Evolutionary conservation across 805 yeast genomes (phyloP).

Genomic region (Cyberlindnera galapagoensis): DNA sequence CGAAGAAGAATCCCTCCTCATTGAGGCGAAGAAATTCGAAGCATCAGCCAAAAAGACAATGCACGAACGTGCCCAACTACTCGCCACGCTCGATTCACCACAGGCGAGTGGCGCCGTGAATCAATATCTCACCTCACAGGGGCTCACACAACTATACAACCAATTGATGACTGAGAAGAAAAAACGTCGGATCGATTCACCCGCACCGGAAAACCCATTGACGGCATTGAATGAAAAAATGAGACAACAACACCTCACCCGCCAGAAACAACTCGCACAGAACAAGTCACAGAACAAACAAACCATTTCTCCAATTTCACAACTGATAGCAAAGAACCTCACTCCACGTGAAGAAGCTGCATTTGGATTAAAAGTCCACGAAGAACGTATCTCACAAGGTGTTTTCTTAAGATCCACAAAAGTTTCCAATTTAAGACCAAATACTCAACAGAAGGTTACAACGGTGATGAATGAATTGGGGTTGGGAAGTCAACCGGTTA

Average conservation of each 20-base stretch:
- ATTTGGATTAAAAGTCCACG: slow-evolving; percentile 76
- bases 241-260: slow-evolving; percentile 23
- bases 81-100: slow-evolving; percentile 82
- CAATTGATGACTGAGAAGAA: slow-evolving; percentile 66
- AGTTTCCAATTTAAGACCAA: slow-evolving; percentile 73
- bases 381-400: slow-evolving; percentile 61
- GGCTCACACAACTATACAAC: slow-evolving; percentile 79
- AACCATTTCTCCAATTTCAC: slow-evolving; percentile 29
- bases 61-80: slow-evolving; percentile 69
- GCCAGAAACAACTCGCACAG: slow-evolving; percentile 20
- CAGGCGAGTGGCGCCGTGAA: slow-evolving; percentile 66
- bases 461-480: slow-evolving; percentile 71
- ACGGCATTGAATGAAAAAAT: slow-evolving; percentile 33
- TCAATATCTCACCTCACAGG: slow-evolving; percentile 79
- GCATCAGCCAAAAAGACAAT: slow-evolving; percentile 86
- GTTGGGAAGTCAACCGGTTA: slow-evolving; percentile 72
- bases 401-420: slow-evolving; percentile 76
- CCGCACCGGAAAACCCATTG: slow-evolving; percentile 38
- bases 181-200: slow-evolving; percentile 38
- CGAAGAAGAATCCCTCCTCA: slow-evolving; percentile 90
- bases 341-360: slow-evolving; percentile 76
- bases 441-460: slow-evolving; percentile 54
- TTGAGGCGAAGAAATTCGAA: slow-evolving; percentile 90
- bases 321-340: slow-evolving; percentile 35
- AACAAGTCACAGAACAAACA: slow-evolving; percentile 18